Evolutionary conservation across 1,284 basidiomycete genomes (phyloP), one percentile per base, ranked within the genome.

Genomic region (Fomitopsis schrenkii): DNA sequence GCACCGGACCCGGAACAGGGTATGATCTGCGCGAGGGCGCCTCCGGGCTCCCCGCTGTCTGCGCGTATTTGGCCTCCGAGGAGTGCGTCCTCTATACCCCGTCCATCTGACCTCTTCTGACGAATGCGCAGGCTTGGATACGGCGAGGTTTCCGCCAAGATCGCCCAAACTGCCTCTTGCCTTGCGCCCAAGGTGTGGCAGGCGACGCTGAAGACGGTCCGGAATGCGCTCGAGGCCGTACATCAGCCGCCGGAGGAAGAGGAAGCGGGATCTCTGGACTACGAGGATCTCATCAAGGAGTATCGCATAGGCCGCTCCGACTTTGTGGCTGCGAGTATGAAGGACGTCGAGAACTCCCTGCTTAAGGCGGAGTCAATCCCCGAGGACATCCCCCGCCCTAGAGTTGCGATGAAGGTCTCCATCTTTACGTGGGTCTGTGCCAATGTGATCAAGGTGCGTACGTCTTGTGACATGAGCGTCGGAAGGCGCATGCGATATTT

Each of bases 1-100:
- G 67, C 58, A 77, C 76, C 1, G 72, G 65, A 0, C 71, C 70
- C 15, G 76, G 76, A 5, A 72, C 76, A 10, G 76, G 76, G 6
- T 72, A 74, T 45, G 71, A 73, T 35, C 63, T 77, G 4, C 70
- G 74, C 12, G 60, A 69, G 33, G 72, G 65, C 3, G 59, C 66
- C 26, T 46, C 33, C n/a, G 76, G 72, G 8, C 59, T 77, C n/a
- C 70, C 72, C 8, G 74, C 75, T 12, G 72, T 77, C 48, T 77
- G 75, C 64, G 74, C 76, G 41, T 75, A 71, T 61, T 59, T 77
- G 41, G 75, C 75, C 8, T 75, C 75, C 5, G 65, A 72, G 65
- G 64, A 70, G 76, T 77, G 72, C 64, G 2, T 57, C 7, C 8
- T 8, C 8, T 46, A 33, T 14, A 8, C 8, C n/a, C 15, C 2